Conservation (phyloP, 2,329 filamentous ascomycete species). For the Ophiostoma triangulosporum region DNA sequence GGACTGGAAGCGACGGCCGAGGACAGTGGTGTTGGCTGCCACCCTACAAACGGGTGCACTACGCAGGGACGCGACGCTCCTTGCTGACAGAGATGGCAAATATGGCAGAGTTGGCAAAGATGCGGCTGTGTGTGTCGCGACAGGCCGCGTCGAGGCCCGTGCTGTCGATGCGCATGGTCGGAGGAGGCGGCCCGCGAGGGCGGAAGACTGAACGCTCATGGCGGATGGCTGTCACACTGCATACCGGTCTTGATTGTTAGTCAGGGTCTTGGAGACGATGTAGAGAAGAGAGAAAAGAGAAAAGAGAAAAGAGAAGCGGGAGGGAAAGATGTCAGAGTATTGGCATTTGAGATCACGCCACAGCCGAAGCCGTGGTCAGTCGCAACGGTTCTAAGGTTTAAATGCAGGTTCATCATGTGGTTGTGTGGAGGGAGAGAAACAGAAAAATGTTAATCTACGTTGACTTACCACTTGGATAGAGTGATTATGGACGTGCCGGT, state of each 20-base stretch:
- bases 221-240: not conserved
- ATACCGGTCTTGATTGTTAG: conserved; percentile 3
- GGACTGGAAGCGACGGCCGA: not conserved
- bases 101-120: no score
- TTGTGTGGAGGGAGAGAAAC: not conserved
- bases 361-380: conserved; percentile 33
- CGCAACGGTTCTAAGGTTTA: conserved; percentile 45
- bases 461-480: conserved; percentile 1
- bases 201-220: not conserved
- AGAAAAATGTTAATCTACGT: not conserved
- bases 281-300: not conserved
- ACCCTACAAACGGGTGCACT: not conserved
- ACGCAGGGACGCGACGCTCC: not conserved
- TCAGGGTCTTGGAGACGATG: not conserved
- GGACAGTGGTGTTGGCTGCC: not conserved
- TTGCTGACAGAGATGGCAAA: not conserved
- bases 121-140: not conserved
- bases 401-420: conserved; percentile 33
- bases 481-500: not conserved
- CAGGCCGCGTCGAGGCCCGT: not conserved
- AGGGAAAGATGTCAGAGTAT: conserved; percentile 20
- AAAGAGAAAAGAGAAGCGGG: not conserved
- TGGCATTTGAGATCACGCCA: conserved; percentile 41
- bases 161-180: not conserved
- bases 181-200: not conserved